phyloP scores from a whole-genome alignment of 345 rosid genomes.

The Salix udensis region DNA sequence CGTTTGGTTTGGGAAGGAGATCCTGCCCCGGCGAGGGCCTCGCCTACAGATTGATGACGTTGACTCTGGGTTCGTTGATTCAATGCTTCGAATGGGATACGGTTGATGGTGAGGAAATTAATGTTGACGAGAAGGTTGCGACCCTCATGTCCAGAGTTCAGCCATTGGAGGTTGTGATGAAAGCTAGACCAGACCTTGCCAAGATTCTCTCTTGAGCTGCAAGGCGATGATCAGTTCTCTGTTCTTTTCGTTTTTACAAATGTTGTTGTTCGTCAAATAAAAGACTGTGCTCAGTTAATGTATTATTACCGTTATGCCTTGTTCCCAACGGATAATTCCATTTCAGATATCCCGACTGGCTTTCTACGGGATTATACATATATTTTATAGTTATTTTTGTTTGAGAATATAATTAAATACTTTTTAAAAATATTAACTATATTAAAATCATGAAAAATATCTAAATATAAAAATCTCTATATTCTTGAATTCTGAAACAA shows the following conservation, averaged over 20 bases:
- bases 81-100: slow-evolving; percentile 20
- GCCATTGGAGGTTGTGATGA: slow-evolving; percentile 6
- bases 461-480: too few relatives aligned
- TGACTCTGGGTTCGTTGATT: slow-evolving; percentile 9
- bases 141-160: slow-evolving; percentile 5
- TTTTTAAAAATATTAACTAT: too few relatives aligned
- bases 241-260: too few relatives aligned
- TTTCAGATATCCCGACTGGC: too few relatives aligned
- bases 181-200: background rate
- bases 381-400: too few relatives aligned
- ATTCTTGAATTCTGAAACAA: too few relatives aligned
- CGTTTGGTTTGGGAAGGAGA: slow-evolving; percentile 25
- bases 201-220: background rate
- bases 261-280: background rate
- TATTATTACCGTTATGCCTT: background rate
- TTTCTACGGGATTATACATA: too few relatives aligned
- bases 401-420: too few relatives aligned
- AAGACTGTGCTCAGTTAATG: background rate
- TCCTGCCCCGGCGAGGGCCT: slow-evolving; percentile 18
- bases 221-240: background rate
- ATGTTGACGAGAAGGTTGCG: slow-evolving; percentile 1
- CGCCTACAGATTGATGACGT: slow-evolving; percentile 4
- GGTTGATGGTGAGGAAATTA: background rate
- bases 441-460: too few relatives aligned
- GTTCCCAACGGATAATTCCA: background rate